Conservation (phyloP, 257 asterid genomes). For the Solanum gracilifrons region DNA sequence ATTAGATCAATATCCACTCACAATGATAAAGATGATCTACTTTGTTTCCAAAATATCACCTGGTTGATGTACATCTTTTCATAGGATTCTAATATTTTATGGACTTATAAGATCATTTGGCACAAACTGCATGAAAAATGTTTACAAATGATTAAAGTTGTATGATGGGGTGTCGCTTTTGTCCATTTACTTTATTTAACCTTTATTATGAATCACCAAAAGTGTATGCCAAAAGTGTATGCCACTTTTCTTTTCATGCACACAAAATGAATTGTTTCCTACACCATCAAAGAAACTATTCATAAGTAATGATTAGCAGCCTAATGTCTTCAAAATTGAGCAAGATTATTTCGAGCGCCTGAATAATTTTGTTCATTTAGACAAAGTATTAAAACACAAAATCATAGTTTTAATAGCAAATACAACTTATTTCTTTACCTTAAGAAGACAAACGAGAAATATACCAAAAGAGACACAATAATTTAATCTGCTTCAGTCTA, state of each 20-base stretch:
- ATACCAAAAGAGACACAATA: too few relatives aligned
- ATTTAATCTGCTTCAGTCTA: too few relatives aligned
- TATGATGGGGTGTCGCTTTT: neutral
- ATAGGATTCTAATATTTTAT: neutral
- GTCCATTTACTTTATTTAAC: neutral
- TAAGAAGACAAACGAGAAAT: neutral
- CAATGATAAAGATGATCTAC: neutral
- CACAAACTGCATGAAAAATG: neutral
- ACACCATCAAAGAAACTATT: neutral
- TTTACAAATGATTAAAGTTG: neutral
- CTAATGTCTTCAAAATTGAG: neutral
- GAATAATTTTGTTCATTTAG: neutral
- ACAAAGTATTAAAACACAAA: neutral
- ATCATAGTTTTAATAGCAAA: neutral
- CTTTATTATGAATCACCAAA: neutral
- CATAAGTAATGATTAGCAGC: neutral
- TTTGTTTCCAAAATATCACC: neutral
- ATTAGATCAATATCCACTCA: neutral
- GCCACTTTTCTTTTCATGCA: neutral
- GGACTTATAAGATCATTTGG: neutral
- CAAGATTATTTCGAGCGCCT: neutral
- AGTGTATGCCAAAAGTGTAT: neutral
- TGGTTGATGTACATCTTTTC: neutral
- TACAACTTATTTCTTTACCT: neutral
- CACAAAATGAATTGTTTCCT: neutral